Conservation (phyloP, 352 stramenopile genomes). For the Phytophthora syringae region DNA sequence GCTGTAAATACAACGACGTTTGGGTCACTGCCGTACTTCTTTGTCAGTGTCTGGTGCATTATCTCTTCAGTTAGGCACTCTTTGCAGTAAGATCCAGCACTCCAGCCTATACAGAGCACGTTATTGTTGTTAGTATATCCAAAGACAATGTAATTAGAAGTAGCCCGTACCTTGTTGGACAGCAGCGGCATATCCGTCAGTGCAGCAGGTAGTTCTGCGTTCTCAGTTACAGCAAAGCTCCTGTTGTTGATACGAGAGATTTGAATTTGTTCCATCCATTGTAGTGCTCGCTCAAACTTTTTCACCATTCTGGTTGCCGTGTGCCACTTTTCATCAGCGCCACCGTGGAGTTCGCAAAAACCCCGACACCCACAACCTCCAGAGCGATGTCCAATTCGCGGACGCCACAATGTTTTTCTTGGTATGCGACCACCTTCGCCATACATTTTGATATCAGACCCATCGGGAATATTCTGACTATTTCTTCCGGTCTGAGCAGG, state of each 20-base stretch:
- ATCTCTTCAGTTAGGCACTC: background rate
- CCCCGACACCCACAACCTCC: conserved; percentile 2
- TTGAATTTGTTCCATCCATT: conserved; percentile 2
- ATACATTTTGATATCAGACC: conserved; percentile 2
- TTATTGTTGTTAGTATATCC: background rate
- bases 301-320: background rate
- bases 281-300: background rate
- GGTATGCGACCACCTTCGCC: conserved; percentile 1
- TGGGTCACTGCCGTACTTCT: background rate
- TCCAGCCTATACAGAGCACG: background rate
- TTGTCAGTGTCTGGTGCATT: background rate
- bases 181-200: background rate
- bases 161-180: background rate
- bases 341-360: conserved; percentile 1
- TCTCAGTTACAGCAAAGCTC: background rate
- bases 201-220: background rate
- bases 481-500: background rate
- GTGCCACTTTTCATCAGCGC: conserved; percentile 2
- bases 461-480: conserved; percentile 7
- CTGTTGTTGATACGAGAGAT: background rate
- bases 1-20: background rate
- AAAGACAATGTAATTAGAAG: background rate
- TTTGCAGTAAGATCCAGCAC: background rate
- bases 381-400: background rate
- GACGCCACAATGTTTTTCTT: background rate